Evolutionary conservation across 805 yeast genomes (phyloP), one percentile per base, ranked within the genome.

Genomic region (Candida jianshihensis): DNA sequence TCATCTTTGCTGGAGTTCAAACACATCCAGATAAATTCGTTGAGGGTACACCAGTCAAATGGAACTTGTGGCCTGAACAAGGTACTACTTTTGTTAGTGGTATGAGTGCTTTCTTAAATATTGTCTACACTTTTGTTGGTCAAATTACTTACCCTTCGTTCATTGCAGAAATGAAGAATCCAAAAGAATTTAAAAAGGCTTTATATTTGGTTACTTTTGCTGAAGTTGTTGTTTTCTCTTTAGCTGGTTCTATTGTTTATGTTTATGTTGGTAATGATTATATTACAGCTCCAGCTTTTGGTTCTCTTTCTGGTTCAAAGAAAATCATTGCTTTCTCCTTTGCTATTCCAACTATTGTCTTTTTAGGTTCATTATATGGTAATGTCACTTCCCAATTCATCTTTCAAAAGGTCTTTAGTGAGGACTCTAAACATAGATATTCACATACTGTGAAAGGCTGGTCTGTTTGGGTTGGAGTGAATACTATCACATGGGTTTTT

Each of bases 71-170:
- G 70, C 78, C 82, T 1, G 64, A 40, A 10, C 39, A 60, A 37
- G 79, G 75, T 1, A 71, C 79, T n/a, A 62, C 71, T 4, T 75
- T 62, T 44, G 79, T 73, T 7, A 47, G 51, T 15, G 79, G 64
- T 2, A 73, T 75, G 80, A 53, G 65, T 27, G 81, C 81, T 0
- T 61, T 70, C 42, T 60, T 75, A 47, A 75, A 75, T 56, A 75
- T 75, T 45, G 75, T 73, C 18, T 75, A 75, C 53, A 74, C 81
- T 1, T 75, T 75, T 57, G 81, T 74, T 17, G 82, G 82, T 4
- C 82, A 75, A 53, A 71, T 75, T 53, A 71, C 77, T 5, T 75
- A 75, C 43, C 81, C 81, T 1, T 73, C 79, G 16, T 75, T 75
- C 54, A 75, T 75, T 39, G 62, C 74, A 11, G 78, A 75, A 47